A percentile compares a stretch with the other conserved stretches of the same genome.
phyloP scores from a whole-genome alignment of 768 basidiomycete genomes.

The Chalciporus pseudorubinellus region DNA sequence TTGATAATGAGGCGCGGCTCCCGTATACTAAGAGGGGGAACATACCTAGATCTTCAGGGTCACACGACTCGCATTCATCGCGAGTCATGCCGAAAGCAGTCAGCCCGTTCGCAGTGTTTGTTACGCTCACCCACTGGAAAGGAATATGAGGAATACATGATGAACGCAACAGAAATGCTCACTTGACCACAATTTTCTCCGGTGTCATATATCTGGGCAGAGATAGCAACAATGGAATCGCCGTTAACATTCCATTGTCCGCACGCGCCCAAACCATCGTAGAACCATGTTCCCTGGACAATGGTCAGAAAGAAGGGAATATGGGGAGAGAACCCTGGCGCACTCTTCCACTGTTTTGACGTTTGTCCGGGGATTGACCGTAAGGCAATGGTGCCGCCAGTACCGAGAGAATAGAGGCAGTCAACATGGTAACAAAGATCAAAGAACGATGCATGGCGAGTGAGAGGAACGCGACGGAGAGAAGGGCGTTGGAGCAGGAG shows the following conservation, averaged over 20 bases:
- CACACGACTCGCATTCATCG: constrained; percentile 62
- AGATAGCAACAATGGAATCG: constrained; percentile 63
- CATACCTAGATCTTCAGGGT: constrained; percentile 54
- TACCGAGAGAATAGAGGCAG: constrained; percentile 40
- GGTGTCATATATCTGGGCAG: constrained; percentile 48
- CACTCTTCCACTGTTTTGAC: constrained; percentile 55
- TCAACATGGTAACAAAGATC: constrained; percentile 37
- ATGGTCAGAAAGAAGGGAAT: constrained; percentile 6
- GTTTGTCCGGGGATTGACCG: constrained; percentile 43
- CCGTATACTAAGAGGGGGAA: constrained; percentile 1
- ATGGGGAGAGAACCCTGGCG: constrained; percentile 17
- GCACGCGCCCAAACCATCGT: constrained; percentile 62
- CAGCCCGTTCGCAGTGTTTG: constrained; percentile 54
- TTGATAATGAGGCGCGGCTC: constrained; percentile 5
- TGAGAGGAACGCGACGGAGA: not conserved
- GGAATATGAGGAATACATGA: constrained; percentile 8
- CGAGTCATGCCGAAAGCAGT: constrained; percentile 47
- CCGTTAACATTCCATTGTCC: constrained; percentile 47
- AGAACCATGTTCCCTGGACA: constrained; percentile 65
- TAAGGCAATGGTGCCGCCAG: constrained; percentile 38
- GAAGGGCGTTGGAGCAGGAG: not conserved
- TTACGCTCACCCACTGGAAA: constrained; percentile 56
- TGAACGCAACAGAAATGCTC: constrained; percentile 15
- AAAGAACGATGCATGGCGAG: constrained; percentile 19
- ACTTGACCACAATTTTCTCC: constrained; percentile 65